Conservation (phyloP, 495 filamentous ascomycete genomes). For the Chaetomium cochliodes region DNA sequence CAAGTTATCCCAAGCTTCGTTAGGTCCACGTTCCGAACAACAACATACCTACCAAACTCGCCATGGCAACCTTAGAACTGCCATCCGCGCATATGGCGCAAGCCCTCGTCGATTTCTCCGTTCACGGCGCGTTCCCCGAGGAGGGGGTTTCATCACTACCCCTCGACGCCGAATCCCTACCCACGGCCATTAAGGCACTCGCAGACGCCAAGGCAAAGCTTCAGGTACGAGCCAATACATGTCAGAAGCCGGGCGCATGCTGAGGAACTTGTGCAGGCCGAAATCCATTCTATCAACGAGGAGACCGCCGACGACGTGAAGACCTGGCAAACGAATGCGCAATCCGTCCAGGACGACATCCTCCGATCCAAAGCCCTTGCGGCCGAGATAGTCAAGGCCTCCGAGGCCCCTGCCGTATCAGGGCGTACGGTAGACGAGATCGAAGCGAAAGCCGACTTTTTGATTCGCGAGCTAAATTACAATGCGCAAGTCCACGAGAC, state of each 20-base stretch:
- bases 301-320: constrained; percentile 74
- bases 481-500: constrained; percentile 64
- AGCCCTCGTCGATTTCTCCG: constrained; percentile 69
- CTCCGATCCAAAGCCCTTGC: constrained; percentile 68
- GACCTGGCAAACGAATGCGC: constrained; percentile 79
- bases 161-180: constrained; percentile 57
- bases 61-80: constrained; percentile 25
- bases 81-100: constrained; percentile 50
- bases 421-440: constrained; percentile 61
- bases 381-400: constrained; percentile 68
- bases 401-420: constrained; percentile 62
- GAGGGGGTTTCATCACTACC: constrained; percentile 66
- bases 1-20: neutral
- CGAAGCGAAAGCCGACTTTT: constrained; percentile 65
- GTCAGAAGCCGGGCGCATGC: constrained; percentile 4
- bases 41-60: neutral
- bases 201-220: constrained; percentile 63
- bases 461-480: constrained; percentile 74
- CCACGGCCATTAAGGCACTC: constrained; percentile 63
- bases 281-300: constrained; percentile 70
- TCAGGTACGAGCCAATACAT: constrained; percentile 52
- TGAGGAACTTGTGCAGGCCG: constrained; percentile 47
- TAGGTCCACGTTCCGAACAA: neutral
- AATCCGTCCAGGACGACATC: constrained; percentile 79
- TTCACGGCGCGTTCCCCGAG: constrained; percentile 71